These are phyloP conservation scores for Phylloporus rhodoxanthus DNA, from an alignment of 768 basidiomycete genomes.

Conservation along the genomic window DNA sequence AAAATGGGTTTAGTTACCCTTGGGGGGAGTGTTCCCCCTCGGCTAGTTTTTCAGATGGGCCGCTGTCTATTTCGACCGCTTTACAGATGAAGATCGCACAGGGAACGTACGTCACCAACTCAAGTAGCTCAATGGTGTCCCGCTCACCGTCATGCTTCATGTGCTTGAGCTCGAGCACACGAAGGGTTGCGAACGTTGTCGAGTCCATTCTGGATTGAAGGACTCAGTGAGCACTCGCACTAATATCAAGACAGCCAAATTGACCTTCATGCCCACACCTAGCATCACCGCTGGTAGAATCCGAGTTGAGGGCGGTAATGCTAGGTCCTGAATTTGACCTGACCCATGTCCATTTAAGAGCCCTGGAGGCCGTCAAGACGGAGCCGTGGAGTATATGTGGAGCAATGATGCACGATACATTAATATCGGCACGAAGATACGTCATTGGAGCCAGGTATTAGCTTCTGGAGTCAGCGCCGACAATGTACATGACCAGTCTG, in stretches of 20 bases:
- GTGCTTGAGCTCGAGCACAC: conserved; percentile 33
- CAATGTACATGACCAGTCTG: conserved; percentile 4
- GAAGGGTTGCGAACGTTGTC: conserved; percentile 42
- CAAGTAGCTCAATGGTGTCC: conserved; percentile 49
- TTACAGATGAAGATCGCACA: no score
- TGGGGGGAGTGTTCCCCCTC: no score
- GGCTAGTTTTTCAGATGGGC: no score
- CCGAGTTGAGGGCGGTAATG: neutral
- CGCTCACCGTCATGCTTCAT: conserved; percentile 51
- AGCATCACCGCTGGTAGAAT: conserved; percentile 1
- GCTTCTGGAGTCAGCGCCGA: conserved; percentile 4
- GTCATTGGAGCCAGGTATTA: conserved; percentile 20
- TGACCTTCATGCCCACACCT: conserved; percentile 21
- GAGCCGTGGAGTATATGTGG: conserved; percentile 14
- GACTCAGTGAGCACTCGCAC: neutral
- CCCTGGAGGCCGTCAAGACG: conserved; percentile 1
- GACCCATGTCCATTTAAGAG: conserved; percentile 14
- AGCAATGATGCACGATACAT: conserved; percentile 9
- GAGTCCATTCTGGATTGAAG: conserved; percentile 43
- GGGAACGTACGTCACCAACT: neutral
- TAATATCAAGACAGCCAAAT: neutral
- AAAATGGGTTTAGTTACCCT: no score
- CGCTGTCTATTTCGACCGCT: no score
- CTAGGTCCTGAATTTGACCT: neutral
- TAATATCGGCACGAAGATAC: conserved; percentile 4